Evolutionary conservation across 2,329 filamentous ascomycete genomes (phyloP), one percentile per base, ranked within the genome.

Genomic region (Sarocladium kiliense): DNA sequence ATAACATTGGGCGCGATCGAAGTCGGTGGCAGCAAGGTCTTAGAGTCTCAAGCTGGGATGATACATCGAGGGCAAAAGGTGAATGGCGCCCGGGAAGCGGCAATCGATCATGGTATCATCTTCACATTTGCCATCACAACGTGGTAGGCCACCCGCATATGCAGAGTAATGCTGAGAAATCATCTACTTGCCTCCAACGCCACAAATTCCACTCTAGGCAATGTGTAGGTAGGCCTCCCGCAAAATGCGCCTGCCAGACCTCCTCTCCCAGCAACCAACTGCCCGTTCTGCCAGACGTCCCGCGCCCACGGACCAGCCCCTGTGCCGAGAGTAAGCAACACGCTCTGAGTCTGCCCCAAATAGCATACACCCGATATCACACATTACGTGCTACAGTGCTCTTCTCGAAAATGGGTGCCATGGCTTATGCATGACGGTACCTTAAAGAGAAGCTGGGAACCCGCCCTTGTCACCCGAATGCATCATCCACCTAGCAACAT

Each of bases 391-490:
- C 4, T 26, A 45, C 41, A 45, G 41, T 45, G 19, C 41, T 23
- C 9, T 26, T 26, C 41, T 45, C 19, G 23, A 16, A 16, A 6
- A 45, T 23, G 10, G 19, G 19, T 45, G 37, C 41, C 18, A n/a
- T 23, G 41, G 18, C 41, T 45, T 45, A 26, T 21, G 41, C 41
- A 45, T 45, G 41, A n/a, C 23, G 41, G 41, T 18, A 45, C 41
- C 41, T 45, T 45, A 45, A 45, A 45, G 41, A 45, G 41, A 45
- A 21, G 41, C 41, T 45, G 41, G 41, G 41, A 45, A 45, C 41
- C 41, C 21, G 23, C 23, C 41, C 7, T 25, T 26, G 16, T 45
- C 41, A 26, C 14, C 23, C 41, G 18, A 45, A 45, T 25, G 4
- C 41, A 45, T 25, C 16, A 21, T 45, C 19, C 21, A 45, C 23